A percentile compares a stretch with the other conserved stretches of the same genome.
Conservation (phyloP, 208 protist genomes). For the Leishmania mexicana region DNA sequence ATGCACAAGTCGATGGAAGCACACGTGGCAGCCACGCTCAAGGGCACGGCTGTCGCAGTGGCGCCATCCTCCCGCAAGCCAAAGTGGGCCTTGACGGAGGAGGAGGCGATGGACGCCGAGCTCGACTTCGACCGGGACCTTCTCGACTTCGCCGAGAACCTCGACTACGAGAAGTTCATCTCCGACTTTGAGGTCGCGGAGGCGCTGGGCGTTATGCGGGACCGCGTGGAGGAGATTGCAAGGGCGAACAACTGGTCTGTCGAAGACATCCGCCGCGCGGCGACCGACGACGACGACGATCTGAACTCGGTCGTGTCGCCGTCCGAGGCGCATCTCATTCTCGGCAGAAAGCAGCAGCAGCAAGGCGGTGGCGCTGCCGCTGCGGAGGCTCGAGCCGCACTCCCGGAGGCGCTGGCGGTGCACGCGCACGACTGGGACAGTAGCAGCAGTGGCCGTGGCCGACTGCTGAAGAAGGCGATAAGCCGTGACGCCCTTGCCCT, state of each 20-base stretch:
- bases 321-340: slow-evolving; percentile 28
- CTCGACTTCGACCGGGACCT: slow-evolving; percentile 68
- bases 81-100: slow-evolving; percentile 92
- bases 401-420: slow-evolving; percentile 30
- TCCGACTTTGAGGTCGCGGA: slow-evolving; percentile 90
- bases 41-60: not conserved
- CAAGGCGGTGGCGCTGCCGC: not conserved
- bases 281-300: slow-evolving; percentile 48
- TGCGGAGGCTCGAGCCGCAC: slow-evolving; percentile 28
- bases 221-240: slow-evolving; percentile 86
- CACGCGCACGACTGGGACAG: slow-evolving; percentile 71
- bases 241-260: slow-evolving; percentile 75
- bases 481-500: slow-evolving; percentile 74
- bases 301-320: slow-evolving; percentile 31
- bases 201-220: slow-evolving; percentile 88
- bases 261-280: slow-evolving; percentile 64
- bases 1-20: slow-evolving; percentile 30
- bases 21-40: slow-evolving; percentile 16
- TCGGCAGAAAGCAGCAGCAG: not conserved
- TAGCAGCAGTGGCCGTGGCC: slow-evolving; percentile 41
- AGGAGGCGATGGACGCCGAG: slow-evolving; percentile 89
- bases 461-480: slow-evolving; percentile 75
- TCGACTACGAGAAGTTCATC: slow-evolving; percentile 92
- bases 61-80: slow-evolving; percentile 53
- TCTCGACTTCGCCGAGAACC: slow-evolving; percentile 83